Percentiles rank a stretch among this genome's conserved stretches.
These are phyloP conservation scores for Epichloe gansuensis DNA, from an alignment of 2,329 filamentous ascomycete species.

Conservation along the genomic window DNA sequence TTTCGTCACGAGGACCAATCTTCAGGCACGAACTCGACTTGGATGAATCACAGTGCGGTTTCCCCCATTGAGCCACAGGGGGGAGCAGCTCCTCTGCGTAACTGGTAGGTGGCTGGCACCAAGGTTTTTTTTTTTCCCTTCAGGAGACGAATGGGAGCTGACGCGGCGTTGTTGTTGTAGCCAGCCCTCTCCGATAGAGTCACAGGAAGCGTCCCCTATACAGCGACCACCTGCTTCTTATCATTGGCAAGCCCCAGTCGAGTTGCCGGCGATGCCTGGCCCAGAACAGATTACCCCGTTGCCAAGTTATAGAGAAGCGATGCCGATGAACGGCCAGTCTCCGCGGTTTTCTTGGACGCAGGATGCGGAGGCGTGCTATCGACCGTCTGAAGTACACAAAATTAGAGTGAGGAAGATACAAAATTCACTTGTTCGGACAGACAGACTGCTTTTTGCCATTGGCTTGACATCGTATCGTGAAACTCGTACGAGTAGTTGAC, in stretches of 20 bases:
- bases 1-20: background rate
- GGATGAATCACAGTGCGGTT: background rate
- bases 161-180: background rate
- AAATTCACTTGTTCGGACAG: too few relatives aligned
- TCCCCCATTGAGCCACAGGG: background rate
- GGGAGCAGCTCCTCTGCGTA: background rate
- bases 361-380: slow-evolving; percentile 15
- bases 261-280: slow-evolving; percentile 11
- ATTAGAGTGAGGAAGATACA: background rate
- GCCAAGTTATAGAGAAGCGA: slow-evolving; percentile 18
- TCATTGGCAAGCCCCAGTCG: background rate
- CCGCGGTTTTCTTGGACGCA: slow-evolving; percentile 19
- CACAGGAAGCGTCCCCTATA: background rate
- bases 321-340: background rate
- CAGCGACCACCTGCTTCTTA: slow-evolving; percentile 1
- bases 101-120: background rate
- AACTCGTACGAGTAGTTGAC: too few relatives aligned
- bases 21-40: background rate
- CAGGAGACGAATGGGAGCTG: background rate
- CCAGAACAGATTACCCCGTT: slow-evolving; percentile 19
- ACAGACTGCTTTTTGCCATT: too few relatives aligned
- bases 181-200: background rate
- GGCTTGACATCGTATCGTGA: too few relatives aligned
- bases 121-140: background rate
- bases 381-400: slow-evolving; percentile 10